These are phyloP conservation scores for Porcisia deanei DNA, from an alignment of 208 protist species.

Conservation along the genomic window DNA sequence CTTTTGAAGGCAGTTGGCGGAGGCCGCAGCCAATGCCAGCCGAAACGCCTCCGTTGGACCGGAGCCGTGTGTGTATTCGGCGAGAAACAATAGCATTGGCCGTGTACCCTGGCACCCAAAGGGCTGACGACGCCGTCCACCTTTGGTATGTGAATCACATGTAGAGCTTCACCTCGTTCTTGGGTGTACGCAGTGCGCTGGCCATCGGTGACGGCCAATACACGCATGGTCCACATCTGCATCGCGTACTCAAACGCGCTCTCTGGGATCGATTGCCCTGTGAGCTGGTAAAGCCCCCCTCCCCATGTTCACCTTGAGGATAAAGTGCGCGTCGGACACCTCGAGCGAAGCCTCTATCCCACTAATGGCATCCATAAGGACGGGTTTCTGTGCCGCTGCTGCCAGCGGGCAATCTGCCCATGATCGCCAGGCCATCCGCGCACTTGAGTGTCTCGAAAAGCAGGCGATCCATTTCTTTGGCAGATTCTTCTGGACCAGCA, in stretches of 20 bases:
- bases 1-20: slow-evolving; percentile 41
- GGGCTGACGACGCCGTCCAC: slow-evolving; percentile 36
- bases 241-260: slow-evolving; percentile 35
- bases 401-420: slow-evolving; percentile 38
- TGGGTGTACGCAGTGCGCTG: slow-evolving; percentile 28
- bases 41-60: slow-evolving; percentile 30
- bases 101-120: slow-evolving; percentile 37
- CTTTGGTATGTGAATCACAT: slow-evolving; percentile 20
- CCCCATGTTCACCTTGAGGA: slow-evolving; percentile 42
- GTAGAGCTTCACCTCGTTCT: slow-evolving; percentile 13
- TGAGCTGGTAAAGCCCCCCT: slow-evolving; percentile 31
- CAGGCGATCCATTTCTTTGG: slow-evolving; percentile 20
- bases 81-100: slow-evolving; percentile 38
- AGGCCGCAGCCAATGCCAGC: slow-evolving; percentile 31
- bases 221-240: slow-evolving; percentile 26
- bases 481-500: slow-evolving; percentile 26
- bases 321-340: slow-evolving; percentile 22
- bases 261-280: slow-evolving; percentile 16
- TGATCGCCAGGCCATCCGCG: slow-evolving; percentile 33
- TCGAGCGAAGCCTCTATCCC: slow-evolving; percentile 32
- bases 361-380: slow-evolving; percentile 43
- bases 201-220: slow-evolving; percentile 40
- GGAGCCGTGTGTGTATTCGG: slow-evolving; percentile 25
- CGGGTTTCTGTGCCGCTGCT: slow-evolving; percentile 24
- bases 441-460: slow-evolving; percentile 13